These are phyloP conservation scores for Larix sibirica DNA, from an alignment of 83 land plant species.

Conservation along the genomic window DNA sequence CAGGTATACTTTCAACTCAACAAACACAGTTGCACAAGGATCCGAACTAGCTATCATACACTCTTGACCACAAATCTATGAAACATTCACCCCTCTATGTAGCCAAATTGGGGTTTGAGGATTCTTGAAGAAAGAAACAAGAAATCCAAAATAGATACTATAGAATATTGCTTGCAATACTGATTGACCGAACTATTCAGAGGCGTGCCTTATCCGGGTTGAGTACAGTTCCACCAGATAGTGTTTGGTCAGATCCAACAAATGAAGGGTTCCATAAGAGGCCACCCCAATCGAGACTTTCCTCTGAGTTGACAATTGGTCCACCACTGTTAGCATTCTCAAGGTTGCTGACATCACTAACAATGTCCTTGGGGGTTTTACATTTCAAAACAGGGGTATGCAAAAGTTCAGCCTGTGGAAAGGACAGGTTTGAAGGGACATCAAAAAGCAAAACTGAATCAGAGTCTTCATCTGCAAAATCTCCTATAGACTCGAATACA, in stretches of 20 bases:
- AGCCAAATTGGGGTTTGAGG: constrained; percentile 4
- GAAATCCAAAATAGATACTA: background rate
- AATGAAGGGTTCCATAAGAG: constrained; percentile 34
- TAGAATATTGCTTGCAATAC: background rate
- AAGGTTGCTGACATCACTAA: constrained; percentile 12
- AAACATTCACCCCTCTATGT: background rate
- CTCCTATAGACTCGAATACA: constrained; percentile 8
- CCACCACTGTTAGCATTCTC: constrained; percentile 25
- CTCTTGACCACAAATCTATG: constrained; percentile 12
- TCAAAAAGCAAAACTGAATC: constrained; percentile 37
- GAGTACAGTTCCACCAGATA: constrained; percentile 36
- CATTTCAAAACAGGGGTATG: constrained; percentile 28
- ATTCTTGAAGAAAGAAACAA: background rate
- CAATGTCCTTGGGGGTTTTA: constrained; percentile 16
- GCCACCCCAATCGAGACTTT: constrained; percentile 21
- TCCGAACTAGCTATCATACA: constrained; percentile 20
- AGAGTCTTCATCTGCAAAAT: constrained; percentile 19
- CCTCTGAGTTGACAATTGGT: constrained; percentile 33
- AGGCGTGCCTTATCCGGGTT: constrained; percentile 23
- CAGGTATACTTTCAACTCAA: too few relatives aligned
- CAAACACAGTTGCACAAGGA: background rate
- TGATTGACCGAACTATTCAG: background rate
- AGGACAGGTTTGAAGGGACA: constrained; percentile 47
- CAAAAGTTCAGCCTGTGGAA: constrained; percentile 38
- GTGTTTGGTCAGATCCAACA: constrained; percentile 19